These are phyloP conservation scores for Candida vartiovaarae DNA, from an alignment of 805 yeast genomes.

Conservation along the genomic window DNA sequence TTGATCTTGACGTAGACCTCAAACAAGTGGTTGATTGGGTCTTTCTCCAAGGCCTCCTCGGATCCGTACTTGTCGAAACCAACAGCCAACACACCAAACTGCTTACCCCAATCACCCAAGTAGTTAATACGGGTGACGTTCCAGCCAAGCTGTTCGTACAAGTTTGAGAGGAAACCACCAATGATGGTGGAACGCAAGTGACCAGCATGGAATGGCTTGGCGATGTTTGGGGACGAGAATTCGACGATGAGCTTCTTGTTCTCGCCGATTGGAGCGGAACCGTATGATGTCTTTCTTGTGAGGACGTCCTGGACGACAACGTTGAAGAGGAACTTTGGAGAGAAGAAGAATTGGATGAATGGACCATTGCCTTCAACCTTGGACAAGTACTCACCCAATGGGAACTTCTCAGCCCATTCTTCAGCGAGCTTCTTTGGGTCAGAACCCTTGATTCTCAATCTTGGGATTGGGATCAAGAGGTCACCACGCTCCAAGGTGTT, in stretches of 20 bases:
- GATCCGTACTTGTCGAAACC: conserved; percentile 85
- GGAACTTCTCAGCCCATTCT: conserved; percentile 76
- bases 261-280: conserved; percentile 65
- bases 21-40: conserved; percentile 92
- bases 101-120: conserved; percentile 99
- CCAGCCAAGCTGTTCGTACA: conserved; percentile 89
- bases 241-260: conserved; percentile 74
- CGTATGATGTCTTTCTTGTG: conserved; percentile 52
- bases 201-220: conserved; percentile 99
- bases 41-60: conserved; percentile 58
- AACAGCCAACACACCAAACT: conserved; percentile 91
- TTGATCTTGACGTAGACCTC: conserved; percentile 89
- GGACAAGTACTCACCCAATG: conserved; percentile 59
- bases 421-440: conserved; percentile 68
- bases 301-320: conserved; percentile 67
- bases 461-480: conserved; percentile 84
- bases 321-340: conserved; percentile 56
- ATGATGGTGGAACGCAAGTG: conserved; percentile 96
- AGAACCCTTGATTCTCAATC: conserved; percentile 77
- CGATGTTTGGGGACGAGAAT: conserved; percentile 96
- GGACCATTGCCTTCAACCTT: conserved; percentile 82
- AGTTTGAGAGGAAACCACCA: conserved; percentile 89
- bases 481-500: conserved; percentile 87
- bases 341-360: conserved; percentile 83
- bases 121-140: conserved; percentile 89